These are phyloP conservation scores for Blastomyces gilchristii DNA, from an alignment of 2,329 filamentous ascomycete genomes.

Conservation along the genomic window DNA sequence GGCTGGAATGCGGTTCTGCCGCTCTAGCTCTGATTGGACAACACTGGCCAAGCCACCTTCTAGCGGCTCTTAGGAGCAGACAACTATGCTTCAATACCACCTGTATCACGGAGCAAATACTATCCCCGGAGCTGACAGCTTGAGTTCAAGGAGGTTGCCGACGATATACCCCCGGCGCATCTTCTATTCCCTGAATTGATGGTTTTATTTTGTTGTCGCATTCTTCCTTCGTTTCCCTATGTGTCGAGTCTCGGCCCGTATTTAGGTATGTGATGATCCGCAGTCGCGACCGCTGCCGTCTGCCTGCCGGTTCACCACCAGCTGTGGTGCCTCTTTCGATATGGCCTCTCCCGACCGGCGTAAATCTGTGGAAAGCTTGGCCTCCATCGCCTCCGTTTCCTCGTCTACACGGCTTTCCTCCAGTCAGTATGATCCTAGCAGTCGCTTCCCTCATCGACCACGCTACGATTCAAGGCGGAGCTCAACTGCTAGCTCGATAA, in stretches of 20 bases:
- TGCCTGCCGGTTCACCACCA: constrained; percentile 1
- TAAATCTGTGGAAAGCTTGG: constrained; percentile 57
- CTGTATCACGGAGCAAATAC: not conserved
- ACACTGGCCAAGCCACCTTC: not conserved
- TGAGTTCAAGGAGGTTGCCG: not conserved
- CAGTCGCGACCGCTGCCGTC: not conserved
- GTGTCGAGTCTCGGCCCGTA: not conserved
- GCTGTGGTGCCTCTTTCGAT: constrained; percentile 22
- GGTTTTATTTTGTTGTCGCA: not conserved
- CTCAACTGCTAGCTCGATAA: constrained; percentile 78
- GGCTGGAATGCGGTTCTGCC: constrained; percentile 2
- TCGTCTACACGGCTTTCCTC: constrained; percentile 39
- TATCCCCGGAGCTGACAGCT: not conserved
- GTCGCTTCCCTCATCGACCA: constrained; percentile 24
- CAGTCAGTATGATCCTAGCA: constrained; percentile 28
- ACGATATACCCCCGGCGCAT: not conserved
- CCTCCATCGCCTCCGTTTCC: constrained; percentile 43
- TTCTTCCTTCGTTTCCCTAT: not conserved
- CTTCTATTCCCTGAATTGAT: not conserved
- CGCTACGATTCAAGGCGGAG: constrained; percentile 48
- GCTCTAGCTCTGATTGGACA: not conserved
- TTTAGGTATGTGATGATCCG: constrained; percentile 1
- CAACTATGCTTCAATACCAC: not conserved
- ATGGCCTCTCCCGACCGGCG: constrained; percentile 55
- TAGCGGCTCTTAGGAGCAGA: not conserved